These are phyloP conservation scores for Sicyos edulis DNA, from an alignment of 306 rosid genomes.

Conservation along the genomic window DNA sequence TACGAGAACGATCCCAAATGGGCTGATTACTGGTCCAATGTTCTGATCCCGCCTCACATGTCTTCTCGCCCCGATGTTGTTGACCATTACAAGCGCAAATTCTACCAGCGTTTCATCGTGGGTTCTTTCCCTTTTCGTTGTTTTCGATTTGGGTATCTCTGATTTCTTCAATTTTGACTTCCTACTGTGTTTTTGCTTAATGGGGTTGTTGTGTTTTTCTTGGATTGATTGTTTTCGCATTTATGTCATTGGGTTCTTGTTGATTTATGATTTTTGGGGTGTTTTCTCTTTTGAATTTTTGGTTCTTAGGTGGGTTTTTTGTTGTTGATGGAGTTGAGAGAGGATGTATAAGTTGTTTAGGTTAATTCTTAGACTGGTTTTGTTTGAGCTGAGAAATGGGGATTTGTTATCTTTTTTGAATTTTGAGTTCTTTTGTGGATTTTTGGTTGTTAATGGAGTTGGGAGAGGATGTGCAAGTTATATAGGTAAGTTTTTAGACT, in stretches of 20 bases:
- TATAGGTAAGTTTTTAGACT: neutral
- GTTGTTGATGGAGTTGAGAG: neutral
- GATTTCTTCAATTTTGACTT: neutral
- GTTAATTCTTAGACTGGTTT: neutral
- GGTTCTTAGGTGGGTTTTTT: neutral
- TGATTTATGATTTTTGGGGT: neutral
- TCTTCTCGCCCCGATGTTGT: slow-evolving; percentile 63
- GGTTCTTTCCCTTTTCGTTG: slow-evolving; percentile 23
- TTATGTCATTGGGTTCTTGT: neutral
- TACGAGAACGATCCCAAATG: slow-evolving; percentile 81
- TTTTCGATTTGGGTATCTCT: neutral
- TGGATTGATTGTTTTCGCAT: neutral
- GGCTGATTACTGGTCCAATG: slow-evolving; percentile 87
- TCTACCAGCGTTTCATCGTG: slow-evolving; percentile 74
- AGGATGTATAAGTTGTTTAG: neutral
- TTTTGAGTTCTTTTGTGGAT: neutral
- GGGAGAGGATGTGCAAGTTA: neutral
- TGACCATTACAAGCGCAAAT: slow-evolving; percentile 80
- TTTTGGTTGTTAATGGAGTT: slow-evolving; percentile 1
- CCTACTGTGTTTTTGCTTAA: neutral
- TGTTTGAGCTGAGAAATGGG: neutral
- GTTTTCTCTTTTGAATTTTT: neutral
- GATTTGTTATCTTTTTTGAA: neutral
- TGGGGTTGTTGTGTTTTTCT: neutral
- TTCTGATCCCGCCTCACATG: slow-evolving; percentile 82